phyloP scores from a whole-genome alignment of 768 basidiomycete genomes.

The Mrakia blollopis region DNA sequence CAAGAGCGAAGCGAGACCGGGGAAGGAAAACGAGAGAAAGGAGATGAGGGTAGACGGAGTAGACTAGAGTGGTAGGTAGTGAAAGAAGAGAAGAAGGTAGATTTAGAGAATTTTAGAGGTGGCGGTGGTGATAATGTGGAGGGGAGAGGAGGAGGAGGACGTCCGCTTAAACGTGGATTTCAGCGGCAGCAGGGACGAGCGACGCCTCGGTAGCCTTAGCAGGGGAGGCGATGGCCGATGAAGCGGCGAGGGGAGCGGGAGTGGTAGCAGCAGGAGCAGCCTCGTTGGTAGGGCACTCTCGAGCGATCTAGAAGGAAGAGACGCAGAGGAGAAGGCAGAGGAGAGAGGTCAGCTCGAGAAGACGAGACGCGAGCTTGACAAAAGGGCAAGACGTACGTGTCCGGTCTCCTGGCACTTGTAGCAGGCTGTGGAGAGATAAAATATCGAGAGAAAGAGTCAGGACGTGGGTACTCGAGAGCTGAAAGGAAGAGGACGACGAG shows the following conservation, averaged over 20 bases:
- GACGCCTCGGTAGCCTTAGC: conserved; percentile 3
- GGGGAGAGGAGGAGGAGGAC: neutral
- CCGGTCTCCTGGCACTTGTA: conserved; percentile 24
- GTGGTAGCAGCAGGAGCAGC: neutral
- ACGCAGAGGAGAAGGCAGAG: neutral
- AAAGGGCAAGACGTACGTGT: neutral
- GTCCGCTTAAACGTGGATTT: conserved; percentile 3
- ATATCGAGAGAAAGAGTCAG: neutral
- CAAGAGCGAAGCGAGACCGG: neutral
- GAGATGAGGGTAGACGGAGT: neutral
- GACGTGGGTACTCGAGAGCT: neutral
- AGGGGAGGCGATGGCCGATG: neutral
- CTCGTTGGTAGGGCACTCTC: conserved; percentile 31
- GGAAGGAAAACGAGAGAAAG: neutral
- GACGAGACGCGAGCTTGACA: neutral
- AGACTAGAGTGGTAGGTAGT: neutral
- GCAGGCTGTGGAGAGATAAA: neutral
- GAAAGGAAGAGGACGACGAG: neutral
- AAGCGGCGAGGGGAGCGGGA: neutral
- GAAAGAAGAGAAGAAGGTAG: neutral
- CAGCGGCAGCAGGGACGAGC: conserved; percentile 14
- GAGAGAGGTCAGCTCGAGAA: neutral
- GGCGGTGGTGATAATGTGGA: no score
- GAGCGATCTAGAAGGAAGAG: conserved; percentile 5
- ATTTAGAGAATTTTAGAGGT: neutral